phyloP scores from a whole-genome alignment of 1,284 basidiomycete species.

The Leccinum griseonigrum region DNA sequence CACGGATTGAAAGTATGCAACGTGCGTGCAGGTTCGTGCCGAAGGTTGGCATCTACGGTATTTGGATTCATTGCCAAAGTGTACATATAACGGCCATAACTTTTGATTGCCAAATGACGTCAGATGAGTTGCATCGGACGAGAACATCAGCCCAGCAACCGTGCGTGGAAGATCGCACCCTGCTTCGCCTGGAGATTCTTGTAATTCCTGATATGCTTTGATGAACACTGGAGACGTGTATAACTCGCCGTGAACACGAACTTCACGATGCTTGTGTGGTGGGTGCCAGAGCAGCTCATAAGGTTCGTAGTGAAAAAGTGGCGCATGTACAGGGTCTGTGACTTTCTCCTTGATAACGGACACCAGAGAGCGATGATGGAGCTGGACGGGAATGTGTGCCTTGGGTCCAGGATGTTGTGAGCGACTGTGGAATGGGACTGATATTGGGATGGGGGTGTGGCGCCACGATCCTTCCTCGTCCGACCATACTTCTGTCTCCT shows the following conservation, averaged over 20 bases:
- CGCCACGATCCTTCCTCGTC: too few species aligned
- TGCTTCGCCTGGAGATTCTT: neutral
- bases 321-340: neutral
- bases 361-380: neutral
- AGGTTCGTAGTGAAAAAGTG: neutral
- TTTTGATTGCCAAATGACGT: neutral
- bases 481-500: neutral
- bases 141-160: neutral
- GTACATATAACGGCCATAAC: neutral
- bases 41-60: neutral
- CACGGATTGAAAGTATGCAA: neutral
- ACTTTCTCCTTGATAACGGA: neutral
- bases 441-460: too few species aligned
- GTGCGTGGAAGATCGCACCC: neutral
- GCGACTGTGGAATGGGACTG: too few species aligned
- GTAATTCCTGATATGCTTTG: neutral
- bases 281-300: neutral
- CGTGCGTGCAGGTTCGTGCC: neutral
- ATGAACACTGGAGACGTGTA: neutral
- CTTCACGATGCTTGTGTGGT: neutral
- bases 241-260: neutral
- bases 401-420: too few species aligned
- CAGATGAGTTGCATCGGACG: neutral
- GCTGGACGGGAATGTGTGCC: too few species aligned
- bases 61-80: neutral